Evolutionary conservation across 2,329 filamentous ascomycete species (phyloP).

Genomic region (Botryotinia narcissicola): DNA sequence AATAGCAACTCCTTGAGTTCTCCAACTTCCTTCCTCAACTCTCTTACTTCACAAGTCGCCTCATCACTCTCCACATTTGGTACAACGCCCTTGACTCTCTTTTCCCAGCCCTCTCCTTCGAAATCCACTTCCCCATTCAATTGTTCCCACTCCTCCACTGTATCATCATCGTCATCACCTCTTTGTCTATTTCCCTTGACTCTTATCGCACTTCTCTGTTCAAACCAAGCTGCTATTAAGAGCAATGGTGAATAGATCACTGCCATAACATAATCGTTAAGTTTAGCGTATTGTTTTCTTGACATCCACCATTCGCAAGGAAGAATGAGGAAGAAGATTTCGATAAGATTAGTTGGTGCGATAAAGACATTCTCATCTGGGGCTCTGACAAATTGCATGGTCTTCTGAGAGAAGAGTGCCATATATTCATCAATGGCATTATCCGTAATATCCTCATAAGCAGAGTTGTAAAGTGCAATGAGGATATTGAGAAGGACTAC

Average conservation of each 20-base stretch:
- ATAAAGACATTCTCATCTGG: conserved; percentile 99
- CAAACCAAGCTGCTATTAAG: conserved; percentile 70
- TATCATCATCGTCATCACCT: conserved; percentile 88
- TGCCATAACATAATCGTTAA: conserved; percentile 90
- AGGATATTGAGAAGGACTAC: conserved; percentile 91
- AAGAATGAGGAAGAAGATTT: conserved; percentile 74
- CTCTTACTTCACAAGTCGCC: conserved; percentile 66
- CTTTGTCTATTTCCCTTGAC: conserved; percentile 72
- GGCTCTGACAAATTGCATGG: conserved; percentile 93
- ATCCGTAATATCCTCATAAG: conserved; percentile 79
- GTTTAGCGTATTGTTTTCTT: conserved; percentile 66
- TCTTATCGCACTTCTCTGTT: conserved; percentile 61
- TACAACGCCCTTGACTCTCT: conserved; percentile 71
- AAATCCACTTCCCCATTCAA: conserved; percentile 70
- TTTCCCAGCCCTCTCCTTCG: conserved; percentile 80
- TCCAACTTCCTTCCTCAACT: conserved; percentile 57
- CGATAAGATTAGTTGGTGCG: conserved; percentile 89
- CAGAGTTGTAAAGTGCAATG: conserved; percentile 94
- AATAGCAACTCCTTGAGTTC: conserved; percentile 48
- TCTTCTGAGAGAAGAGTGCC: conserved; percentile 88
- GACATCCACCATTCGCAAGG: conserved; percentile 96
- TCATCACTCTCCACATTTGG: conserved; percentile 80
- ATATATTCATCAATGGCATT: conserved; percentile 95
- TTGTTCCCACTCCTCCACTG: conserved; percentile 91
- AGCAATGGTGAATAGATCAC: conserved; percentile 82